These are phyloP conservation scores for Botrytis paeoniae DNA, from an alignment of 2,329 filamentous ascomycete genomes.

Conservation along the genomic window DNA sequence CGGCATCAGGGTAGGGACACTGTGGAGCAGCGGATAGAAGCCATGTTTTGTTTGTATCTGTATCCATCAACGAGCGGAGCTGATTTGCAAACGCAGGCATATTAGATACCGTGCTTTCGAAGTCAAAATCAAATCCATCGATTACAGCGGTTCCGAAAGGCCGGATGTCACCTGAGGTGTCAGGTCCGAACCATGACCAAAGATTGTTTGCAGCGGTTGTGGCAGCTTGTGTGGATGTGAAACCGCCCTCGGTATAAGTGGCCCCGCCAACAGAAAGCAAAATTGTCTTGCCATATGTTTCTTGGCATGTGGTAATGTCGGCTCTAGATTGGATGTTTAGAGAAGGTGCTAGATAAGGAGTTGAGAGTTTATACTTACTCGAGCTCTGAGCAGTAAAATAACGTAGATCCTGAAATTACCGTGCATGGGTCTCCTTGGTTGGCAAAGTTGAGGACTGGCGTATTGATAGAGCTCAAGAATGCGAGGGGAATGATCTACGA, in stretches of 20 bases:
- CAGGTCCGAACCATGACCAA: slow-evolving; percentile 70
- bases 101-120: slow-evolving; percentile 58
- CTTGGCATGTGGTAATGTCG: slow-evolving; percentile 60
- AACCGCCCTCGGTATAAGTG: slow-evolving; percentile 67
- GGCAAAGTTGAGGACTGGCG: slow-evolving; percentile 60
- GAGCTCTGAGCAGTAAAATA: slow-evolving; percentile 62
- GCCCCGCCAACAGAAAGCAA: slow-evolving; percentile 69
- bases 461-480: slow-evolving; percentile 57
- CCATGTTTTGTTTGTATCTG: slow-evolving; percentile 50
- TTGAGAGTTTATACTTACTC: slow-evolving; percentile 48
- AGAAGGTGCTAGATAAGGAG: not conserved
- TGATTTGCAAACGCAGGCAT: slow-evolving; percentile 58
- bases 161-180: slow-evolving; percentile 48
- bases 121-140: slow-evolving; percentile 76
- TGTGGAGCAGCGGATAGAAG: slow-evolving; percentile 66
- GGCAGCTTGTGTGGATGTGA: slow-evolving; percentile 52
- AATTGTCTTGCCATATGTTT: slow-evolving; percentile 62
- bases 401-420: slow-evolving; percentile 53
- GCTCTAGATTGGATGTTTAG: slow-evolving; percentile 28
- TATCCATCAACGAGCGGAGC: slow-evolving; percentile 55
- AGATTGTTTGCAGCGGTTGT: slow-evolving; percentile 56
- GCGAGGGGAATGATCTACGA: slow-evolving; percentile 59
- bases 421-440: slow-evolving; percentile 61
- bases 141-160: slow-evolving; percentile 65
- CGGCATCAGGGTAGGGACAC: slow-evolving; percentile 62